Base-by-base conservation (phyloP, 768 basidiomycete species). In the Suillus alpinus region DNA sequence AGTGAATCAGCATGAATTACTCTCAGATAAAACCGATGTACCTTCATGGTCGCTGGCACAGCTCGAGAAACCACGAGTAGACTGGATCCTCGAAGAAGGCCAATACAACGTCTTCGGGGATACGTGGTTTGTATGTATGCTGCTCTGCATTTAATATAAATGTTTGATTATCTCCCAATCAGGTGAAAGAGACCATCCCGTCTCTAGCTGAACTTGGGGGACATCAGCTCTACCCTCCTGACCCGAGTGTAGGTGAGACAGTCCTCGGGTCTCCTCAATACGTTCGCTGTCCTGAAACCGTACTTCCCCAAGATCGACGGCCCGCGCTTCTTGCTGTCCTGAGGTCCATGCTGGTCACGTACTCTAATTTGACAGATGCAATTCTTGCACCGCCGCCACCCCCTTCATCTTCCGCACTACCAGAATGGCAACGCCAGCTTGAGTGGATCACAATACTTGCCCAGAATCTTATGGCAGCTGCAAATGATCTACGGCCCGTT, bases 41-140 rank as follows among this genome's bases (percentile, higher is more conserved):
- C 92, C 92, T 7, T 84, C 91, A 20, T 93, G 90, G 91, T 81
- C 88, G 20, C 76, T 95, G 44, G 73, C 73, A 3, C 86, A 87
- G 64, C 81, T 96, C 10, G 90, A 94, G 70, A 93, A 89, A 73
- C 94, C 94, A 40, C 83, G 92, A 49, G 86, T 91, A 14, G 94
- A 95, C 68, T 95, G 94, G 93, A 90, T 96, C 56, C 79, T 92
- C 1, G 91, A 94, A 65, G 92, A 92, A 62, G 88, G 89, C 1
- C 79, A 85, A 63, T 96, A 93, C 71, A 83, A 83, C 57, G 88
- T 88, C 16, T 96, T 89, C 74, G 93, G 92, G n/a, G 91, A 95
- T 71, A 81, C 82, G 67, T 96, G 92, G 91, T 89, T 89, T 84
- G 92, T 94, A 77, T 74, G 91, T 71, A 66, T 20, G 12, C 46